Evolutionary conservation across 2,329 filamentous ascomycete species (phyloP).

Genomic region (Sclerotinia trifoliorum): DNA sequence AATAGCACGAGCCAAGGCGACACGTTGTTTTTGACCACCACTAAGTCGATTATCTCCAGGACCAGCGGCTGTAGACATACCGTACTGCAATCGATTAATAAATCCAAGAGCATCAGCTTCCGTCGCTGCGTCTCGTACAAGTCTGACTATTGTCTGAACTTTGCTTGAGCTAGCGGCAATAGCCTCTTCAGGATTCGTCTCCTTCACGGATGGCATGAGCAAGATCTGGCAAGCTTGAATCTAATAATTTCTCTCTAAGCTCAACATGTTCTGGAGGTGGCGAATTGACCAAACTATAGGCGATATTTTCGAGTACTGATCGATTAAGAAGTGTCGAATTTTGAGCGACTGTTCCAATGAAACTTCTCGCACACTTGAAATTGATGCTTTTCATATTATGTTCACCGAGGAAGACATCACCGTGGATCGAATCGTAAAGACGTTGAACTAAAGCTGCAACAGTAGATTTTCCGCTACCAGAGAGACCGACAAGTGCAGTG

Average conservation of each 20-base stretch:
- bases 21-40: conserved; percentile 19
- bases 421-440: conserved; percentile 49
- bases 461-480: conserved; percentile 58
- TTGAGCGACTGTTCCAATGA: conserved; percentile 13
- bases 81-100: conserved; percentile 11
- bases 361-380: conserved; percentile 11
- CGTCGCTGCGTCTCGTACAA: conserved; percentile 8
- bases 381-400: conserved; percentile 7
- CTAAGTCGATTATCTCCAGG: conserved; percentile 12
- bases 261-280: conserved; percentile 4
- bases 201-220: conserved; percentile 3
- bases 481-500: conserved; percentile 58
- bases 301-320: conserved; percentile 17
- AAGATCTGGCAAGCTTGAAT: conserved; percentile 14
- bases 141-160: conserved; percentile 5
- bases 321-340: conserved; percentile 12
- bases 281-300: conserved; percentile 18
- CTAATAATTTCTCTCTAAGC: not conserved
- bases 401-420: conserved; percentile 5
- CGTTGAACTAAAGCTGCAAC: conserved; percentile 54
- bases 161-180: conserved; percentile 1
- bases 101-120: conserved; percentile 16
- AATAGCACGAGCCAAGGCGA: conserved; percentile 61
- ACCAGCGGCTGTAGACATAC: not conserved
- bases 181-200: not conserved